These are phyloP conservation scores for Coelastrella sp. DNA, from an alignment of 139 green algal genomes.

Conservation along the genomic window DNA sequence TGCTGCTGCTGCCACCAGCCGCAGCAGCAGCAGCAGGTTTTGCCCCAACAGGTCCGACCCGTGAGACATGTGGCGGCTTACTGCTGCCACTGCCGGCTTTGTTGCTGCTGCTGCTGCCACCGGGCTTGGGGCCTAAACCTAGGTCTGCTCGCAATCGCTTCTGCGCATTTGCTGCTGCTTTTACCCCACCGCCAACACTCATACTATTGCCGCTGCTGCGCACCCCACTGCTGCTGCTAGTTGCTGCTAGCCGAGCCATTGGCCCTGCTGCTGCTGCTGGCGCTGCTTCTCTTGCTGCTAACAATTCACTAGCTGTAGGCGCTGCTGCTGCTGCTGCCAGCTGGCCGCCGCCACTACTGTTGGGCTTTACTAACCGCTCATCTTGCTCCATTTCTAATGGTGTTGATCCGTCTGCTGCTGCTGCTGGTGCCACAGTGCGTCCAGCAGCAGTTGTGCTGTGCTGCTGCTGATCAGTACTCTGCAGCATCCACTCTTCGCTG, in stretches of 20 bases:
- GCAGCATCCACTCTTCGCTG: neutral
- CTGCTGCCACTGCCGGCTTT: neutral
- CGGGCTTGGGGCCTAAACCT: neutral
- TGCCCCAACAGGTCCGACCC: neutral
- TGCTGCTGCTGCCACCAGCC: neutral
- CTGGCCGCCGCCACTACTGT: neutral
- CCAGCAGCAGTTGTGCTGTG: neutral
- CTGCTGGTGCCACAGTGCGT: neutral
- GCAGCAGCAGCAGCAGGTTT: neutral
- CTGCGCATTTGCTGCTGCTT: neutral
- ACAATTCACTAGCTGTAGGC: neutral
- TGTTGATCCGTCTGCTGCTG: neutral
- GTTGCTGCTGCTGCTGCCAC: neutral
- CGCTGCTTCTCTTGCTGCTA: neutral
- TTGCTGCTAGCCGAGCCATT: neutral
- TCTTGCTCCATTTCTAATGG: neutral
- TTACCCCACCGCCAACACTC: neutral
- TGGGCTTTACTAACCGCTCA: neutral
- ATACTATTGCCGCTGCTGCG: neutral
- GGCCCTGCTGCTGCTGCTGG: constrained; percentile 12
- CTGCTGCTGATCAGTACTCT: neutral
- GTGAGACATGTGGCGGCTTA: neutral
- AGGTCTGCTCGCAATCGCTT: neutral
- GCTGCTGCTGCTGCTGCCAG: neutral
- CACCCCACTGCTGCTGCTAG: neutral